Percentiles rank a stretch among this genome's conserved stretches.
phyloP scores from a whole-genome alignment of 1,284 basidiomycete species.

The Naganishia albida region DNA sequence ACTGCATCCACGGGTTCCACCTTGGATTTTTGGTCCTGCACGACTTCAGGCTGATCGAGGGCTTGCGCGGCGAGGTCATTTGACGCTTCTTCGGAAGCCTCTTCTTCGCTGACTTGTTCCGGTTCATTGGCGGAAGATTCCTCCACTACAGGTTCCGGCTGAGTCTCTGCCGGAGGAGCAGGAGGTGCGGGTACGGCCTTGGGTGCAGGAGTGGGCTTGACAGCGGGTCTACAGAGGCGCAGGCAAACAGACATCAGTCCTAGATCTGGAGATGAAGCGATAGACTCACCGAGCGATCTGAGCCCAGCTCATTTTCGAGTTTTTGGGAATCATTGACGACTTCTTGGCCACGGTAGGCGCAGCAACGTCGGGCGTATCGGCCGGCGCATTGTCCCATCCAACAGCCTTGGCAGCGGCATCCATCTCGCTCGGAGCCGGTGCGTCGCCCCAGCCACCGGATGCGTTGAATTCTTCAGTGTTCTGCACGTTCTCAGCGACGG shows the following conservation, averaged over 20 bases:
- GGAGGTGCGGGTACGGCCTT: conserved; percentile 35
- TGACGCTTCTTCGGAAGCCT: conserved; percentile 22
- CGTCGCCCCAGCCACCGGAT: conserved; percentile 48
- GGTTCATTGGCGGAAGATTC: conserved; percentile 29
- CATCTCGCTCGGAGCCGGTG: conserved; percentile 46
- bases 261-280: neutral
- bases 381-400: conserved; percentile 42
- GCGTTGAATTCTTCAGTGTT: conserved; percentile 48
- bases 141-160: conserved; percentile 30
- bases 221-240: conserved; percentile 74
- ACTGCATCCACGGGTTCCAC: conserved; percentile 12
- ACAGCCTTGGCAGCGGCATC: conserved; percentile 47
- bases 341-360: conserved; percentile 38
- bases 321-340: conserved; percentile 37
- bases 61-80: conserved; percentile 22
- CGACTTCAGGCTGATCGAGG: conserved; percentile 31
- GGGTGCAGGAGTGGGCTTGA: conserved; percentile 39
- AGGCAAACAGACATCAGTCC: conserved; percentile 1
- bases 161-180: conserved; percentile 35
- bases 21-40: conserved; percentile 17
- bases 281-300: conserved; percentile 54
- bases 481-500: conserved; percentile 21
- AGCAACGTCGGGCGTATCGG: conserved; percentile 34
- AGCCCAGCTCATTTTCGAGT: conserved; percentile 54
- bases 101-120: conserved; percentile 34